Conservation (phyloP, 2,329 filamentous ascomycete species). For the Chrysoporthe deuterocubensis region DNA sequence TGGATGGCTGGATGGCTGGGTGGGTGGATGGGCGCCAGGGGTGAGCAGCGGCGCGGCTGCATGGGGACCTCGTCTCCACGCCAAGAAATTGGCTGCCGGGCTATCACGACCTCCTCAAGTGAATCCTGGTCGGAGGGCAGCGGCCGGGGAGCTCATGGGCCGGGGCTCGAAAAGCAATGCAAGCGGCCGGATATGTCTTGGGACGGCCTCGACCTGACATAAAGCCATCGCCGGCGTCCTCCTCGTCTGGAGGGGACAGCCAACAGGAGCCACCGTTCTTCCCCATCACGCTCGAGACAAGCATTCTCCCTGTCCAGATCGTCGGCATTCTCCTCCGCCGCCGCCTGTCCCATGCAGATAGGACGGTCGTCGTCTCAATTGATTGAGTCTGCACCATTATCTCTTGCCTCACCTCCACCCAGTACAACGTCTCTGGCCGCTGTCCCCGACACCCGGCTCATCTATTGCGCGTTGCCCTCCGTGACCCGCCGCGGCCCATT, state of each 20-base stretch:
- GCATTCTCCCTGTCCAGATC: conserved; percentile 20
- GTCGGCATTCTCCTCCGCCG: conserved; percentile 12
- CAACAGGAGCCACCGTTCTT: conserved; percentile 3
- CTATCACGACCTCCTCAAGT: conserved; percentile 10
- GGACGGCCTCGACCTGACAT: conserved; percentile 23
- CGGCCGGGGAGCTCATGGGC: conserved; percentile 15
- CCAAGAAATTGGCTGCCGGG: conserved; percentile 24
- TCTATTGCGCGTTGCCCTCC: background rate
- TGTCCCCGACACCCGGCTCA: background rate
- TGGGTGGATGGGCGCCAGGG: conserved; percentile 9
- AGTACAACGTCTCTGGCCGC: background rate
- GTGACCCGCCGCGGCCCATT: background rate
- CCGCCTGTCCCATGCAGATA: conserved; percentile 14
- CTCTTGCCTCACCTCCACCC: background rate
- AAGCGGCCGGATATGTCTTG: conserved; percentile 6
- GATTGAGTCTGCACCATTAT: background rate
- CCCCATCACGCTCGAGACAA: conserved; percentile 12
- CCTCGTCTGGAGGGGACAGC: conserved; percentile 15
- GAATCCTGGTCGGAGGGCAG: conserved; percentile 11
- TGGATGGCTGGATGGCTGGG: background rate
- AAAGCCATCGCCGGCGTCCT: conserved; percentile 21
- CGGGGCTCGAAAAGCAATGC: conserved; percentile 18
- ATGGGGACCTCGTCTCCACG: conserved; percentile 28
- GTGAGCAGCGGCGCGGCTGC: conserved; percentile 20
- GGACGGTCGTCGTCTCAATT: background rate